A percentile compares a stretch with the other conserved stretches of the same genome.
Evolutionary conservation across 2,329 filamentous ascomycete genomes (phyloP).

Genomic region (Fusarium sp.): DNA sequence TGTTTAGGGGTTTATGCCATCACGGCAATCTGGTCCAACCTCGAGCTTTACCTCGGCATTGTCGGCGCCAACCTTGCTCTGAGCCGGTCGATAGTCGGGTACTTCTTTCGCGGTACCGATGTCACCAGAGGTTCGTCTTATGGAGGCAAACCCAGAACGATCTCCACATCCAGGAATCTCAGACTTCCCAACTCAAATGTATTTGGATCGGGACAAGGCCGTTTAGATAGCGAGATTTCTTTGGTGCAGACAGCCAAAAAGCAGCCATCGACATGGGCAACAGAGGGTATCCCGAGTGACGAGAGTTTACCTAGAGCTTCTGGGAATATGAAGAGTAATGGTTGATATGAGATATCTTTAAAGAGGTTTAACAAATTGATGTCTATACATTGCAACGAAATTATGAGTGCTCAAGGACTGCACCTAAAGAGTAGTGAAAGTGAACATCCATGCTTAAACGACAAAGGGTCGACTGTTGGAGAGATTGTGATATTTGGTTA

Average conservation of each 20-base stretch:
- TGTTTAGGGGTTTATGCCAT: slow-evolving; percentile 46
- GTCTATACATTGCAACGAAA: too few species aligned
- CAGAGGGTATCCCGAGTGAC: neutral
- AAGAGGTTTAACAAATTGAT: neutral
- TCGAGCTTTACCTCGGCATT: slow-evolving; percentile 53
- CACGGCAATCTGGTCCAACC: slow-evolving; percentile 53
- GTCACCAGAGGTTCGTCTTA: slow-evolving; percentile 12
- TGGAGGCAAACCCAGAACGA: slow-evolving; percentile 6
- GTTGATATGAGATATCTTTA: neutral
- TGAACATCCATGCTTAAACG: too few species aligned
- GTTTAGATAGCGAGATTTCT: slow-evolving; percentile 37
- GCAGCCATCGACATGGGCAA: slow-evolving; percentile 15
- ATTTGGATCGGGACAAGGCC: slow-evolving; percentile 10
- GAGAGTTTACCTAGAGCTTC: neutral
- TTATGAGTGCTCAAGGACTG: accelerated
- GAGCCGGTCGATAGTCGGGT: slow-evolving; percentile 34
- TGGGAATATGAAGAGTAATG: neutral
- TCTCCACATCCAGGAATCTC: slow-evolving; percentile 11
- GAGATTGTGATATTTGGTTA: too few species aligned
- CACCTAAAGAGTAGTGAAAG: accelerated
- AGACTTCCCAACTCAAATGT: slow-evolving; percentile 13
- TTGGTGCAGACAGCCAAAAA: slow-evolving; percentile 21
- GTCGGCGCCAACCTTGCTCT: slow-evolving; percentile 48
- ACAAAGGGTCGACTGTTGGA: too few species aligned
- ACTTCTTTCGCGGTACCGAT: slow-evolving; percentile 18